Evolutionary conservation across 768 basidiomycete species (phyloP), one percentile per base, ranked within the genome.

Genomic region (Tulasnella calospora): DNA sequence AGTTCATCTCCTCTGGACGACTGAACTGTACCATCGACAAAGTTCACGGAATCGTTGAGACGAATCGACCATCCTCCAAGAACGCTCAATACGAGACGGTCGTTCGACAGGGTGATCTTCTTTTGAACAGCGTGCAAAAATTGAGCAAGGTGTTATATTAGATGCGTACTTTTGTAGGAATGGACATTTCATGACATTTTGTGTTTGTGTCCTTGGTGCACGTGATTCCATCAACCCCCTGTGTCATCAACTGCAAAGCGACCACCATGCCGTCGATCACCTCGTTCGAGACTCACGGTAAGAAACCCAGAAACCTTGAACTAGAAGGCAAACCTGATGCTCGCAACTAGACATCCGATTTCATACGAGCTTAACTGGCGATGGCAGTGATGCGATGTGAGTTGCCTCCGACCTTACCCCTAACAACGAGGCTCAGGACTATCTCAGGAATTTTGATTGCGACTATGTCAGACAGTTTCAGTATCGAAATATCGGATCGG

Each of bases 1-100:
- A 91, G 9, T 97, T 98, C 86, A 98, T 99, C 81, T 92, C 96
- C 21, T 89, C 89, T 19, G 92, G 93, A 33, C 88, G 97, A 15
- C 85, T 99, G 73, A 91, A 94, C 82, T 93, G 92, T 81, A 90
- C 91, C 0, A 98, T 99, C 79, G 96, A 99, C 87, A 94, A 94
- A 82, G 97, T 99, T n/a, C 88, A 92, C 78, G 94, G 95, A 0
- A 89, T 98, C 47, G 95, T 98, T 21, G 94, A 96, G 85, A 98
- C 97, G 35, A 96, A 93, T 71, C 88, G 94, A 78, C 88, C 89
- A 5, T 87, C 90, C 69, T 84, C 88, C 61, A 92, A 98, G 88
- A 93, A 91, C 74, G 91, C 92, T 61, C 92, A 96, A 82, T 98
- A 97, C 83, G 95, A 97, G 83, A 91, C 91, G 47, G 92, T 98